Percentiles rank a stretch among this genome's conserved stretches.
Evolutionary conservation across 139 green algal species (phyloP).

Genomic region (Monoraphidium neglectum): DNA sequence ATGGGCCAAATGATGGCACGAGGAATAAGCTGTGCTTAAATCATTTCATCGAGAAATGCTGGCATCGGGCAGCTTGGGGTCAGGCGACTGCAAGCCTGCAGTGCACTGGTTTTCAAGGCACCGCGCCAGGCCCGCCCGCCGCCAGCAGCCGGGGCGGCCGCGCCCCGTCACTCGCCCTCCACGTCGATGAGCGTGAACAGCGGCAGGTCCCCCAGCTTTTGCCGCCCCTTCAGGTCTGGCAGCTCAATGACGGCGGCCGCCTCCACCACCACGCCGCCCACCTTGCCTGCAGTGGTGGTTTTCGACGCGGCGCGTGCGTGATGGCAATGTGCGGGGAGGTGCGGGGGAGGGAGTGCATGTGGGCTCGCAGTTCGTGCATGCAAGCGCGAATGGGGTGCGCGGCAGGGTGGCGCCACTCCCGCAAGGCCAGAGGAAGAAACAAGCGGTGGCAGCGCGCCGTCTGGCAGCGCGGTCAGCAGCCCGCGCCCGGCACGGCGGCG

Average conservation of each 20-base stretch:
- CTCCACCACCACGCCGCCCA: conserved; percentile 79
- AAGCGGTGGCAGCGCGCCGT: background rate
- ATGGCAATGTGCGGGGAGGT: background rate
- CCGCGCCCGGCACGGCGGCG: background rate
- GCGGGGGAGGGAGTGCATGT: background rate
- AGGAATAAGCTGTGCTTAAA: no score
- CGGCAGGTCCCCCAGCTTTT: conserved; percentile 65
- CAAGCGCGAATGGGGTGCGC: background rate
- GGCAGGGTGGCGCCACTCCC: background rate
- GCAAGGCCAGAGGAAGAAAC: background rate
- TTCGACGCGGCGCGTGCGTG: background rate
- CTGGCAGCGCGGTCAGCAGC: background rate
- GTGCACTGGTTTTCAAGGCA: no score
- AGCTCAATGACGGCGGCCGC: conserved; percentile 89
- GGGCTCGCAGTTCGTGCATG: background rate
- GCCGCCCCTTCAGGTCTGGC: conserved; percentile 78
- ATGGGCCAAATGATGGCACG: no score
- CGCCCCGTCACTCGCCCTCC: conserved; percentile 60
- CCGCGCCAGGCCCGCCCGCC: no score
- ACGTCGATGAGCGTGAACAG: conserved; percentile 89
- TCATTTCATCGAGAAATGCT: no score
- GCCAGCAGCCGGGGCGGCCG: no score
- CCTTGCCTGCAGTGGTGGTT: conserved; percentile 70
- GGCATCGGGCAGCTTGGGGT: no score
- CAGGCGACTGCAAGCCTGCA: no score